Evolutionary conservation across 1,284 basidiomycete genomes (phyloP), one percentile per base, ranked within the genome.

Genomic region (Leccinum pachyderme): DNA sequence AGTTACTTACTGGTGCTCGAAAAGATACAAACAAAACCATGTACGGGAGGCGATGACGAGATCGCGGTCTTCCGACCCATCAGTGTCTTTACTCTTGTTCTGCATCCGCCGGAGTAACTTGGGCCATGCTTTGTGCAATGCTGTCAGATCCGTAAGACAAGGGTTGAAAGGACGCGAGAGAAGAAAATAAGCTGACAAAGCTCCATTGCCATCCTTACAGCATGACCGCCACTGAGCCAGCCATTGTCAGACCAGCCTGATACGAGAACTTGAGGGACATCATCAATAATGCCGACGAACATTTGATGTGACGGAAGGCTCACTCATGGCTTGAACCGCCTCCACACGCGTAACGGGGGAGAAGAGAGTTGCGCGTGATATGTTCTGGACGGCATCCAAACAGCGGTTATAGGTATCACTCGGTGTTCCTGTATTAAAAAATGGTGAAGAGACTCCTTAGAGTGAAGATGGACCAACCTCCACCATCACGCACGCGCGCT

Each of bases 201-300:
- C 67, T 96, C 93, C 76, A 95, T 84, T 22, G 91, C 93, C 91
- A 96, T 94, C 53, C 93, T 82, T 15, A 95, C 91, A 15, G 93
- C 93, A 73, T 95, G 93, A 5, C 92, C 92, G 6, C 91, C 91
- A 61, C 89, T 90, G 25, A 95, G 73, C 93, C 93, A 96, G 2
- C 92, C 93, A 62, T 91, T 91, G 61, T 94, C 91, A 12, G 89
- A 92, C 88, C 93, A 95, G 7, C 92, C 91, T 25, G 93, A 89
- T 13, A 95, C 84, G 49, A 95, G 77, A 53, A 93, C 91, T 93
- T 50, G 13, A 51, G 39, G 13, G 48, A 55, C 18, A 58, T 60
- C 44, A 60, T 53, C 55, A 41, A 41, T 41, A 55, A 52, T 11
- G 8, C 33, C 3, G 15, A 47, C 49, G 48, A 46, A 49, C 28